Conservation (phyloP, 441 rosid genomes). For the Biscutella auriculata region DNA sequence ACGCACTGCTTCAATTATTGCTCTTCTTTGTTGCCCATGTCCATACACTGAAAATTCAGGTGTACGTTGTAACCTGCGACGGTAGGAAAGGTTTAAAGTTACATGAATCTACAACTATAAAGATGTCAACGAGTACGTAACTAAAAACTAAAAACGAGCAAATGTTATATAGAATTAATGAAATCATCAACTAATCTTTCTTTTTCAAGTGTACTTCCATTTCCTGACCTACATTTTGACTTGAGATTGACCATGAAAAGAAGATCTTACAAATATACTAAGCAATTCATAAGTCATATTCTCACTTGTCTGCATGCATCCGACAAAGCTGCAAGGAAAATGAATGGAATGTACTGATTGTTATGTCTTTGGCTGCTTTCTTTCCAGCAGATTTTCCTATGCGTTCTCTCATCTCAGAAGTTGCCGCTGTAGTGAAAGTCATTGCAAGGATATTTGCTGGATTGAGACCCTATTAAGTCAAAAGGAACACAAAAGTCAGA, state of each 20-base stretch:
- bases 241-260: constrained; percentile 11
- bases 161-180: neutral
- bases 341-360: constrained; percentile 91
- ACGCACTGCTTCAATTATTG: constrained; percentile 85
- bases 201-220: neutral
- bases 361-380: constrained; percentile 65
- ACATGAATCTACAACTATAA: neutral
- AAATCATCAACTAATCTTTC: neutral
- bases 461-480: constrained; percentile 47
- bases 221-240: neutral
- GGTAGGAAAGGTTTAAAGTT: constrained; percentile 9
- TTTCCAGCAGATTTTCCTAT: constrained; percentile 71
- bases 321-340: constrained; percentile 92
- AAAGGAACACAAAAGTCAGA: neutral
- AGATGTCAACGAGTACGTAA: neutral
- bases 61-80: constrained; percentile 69
- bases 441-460: constrained; percentile 87
- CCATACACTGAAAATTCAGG: constrained; percentile 83
- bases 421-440: constrained; percentile 98
- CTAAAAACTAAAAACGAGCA: neutral
- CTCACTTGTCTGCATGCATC: constrained; percentile 85
- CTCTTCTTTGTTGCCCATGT: constrained; percentile 90
- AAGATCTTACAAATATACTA: neutral
- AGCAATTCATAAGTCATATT: constrained; percentile 1
- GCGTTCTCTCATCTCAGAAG: constrained; percentile 91